Evolutionary conservation across 148 eudicot species (phyloP), one percentile per base, ranked within the genome.

Genomic region (Fagopyrum tataricum): DNA sequence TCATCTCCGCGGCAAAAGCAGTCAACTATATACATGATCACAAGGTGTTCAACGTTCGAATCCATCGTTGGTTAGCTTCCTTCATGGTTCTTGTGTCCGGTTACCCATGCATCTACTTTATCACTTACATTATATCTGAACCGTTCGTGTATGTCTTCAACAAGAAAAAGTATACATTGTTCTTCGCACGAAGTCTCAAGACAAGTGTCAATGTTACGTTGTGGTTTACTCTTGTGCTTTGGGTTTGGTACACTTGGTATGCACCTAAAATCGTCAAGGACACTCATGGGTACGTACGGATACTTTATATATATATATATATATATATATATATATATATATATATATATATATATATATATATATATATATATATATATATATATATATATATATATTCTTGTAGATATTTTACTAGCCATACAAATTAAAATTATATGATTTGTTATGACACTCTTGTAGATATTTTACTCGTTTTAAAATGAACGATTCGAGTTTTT

Each of bases 221-320:
- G 40, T 61, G 67, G 67, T 61, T 61, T 64, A 6, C 44, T 14
- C 69, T 64, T n/a, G n/a, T 64, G 42, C 69, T 64, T 5, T 64
- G 69, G 69, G 69, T 64, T 37, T 64, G 69, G 69, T 64, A 31
- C 44, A 64, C 69, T 3, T 64, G 69, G 69, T 64, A 13, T 15
- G 43, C 43, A 37, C 69, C 69, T 37, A 18, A 37, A 7, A 10
- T 64, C 43, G 9, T 37, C 44, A 64, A 64, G 10, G 69, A 64
- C 6, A 37, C 20, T 14, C 18, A 43, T 0, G 69, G 69, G 69
- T 64, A 31, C 31, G 69, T 37, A 58, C 0, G 11, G 7, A 18
- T 15, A 53, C 1, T n/a, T 53, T 6, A n/a, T 44, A 44, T 44
- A 44, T 44, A 1, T 44, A 4, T 44, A 1, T 44, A 44, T 44